phyloP scores from a whole-genome alignment of 768 basidiomycete species.

The Hebeloma cylindrosporum region DNA sequence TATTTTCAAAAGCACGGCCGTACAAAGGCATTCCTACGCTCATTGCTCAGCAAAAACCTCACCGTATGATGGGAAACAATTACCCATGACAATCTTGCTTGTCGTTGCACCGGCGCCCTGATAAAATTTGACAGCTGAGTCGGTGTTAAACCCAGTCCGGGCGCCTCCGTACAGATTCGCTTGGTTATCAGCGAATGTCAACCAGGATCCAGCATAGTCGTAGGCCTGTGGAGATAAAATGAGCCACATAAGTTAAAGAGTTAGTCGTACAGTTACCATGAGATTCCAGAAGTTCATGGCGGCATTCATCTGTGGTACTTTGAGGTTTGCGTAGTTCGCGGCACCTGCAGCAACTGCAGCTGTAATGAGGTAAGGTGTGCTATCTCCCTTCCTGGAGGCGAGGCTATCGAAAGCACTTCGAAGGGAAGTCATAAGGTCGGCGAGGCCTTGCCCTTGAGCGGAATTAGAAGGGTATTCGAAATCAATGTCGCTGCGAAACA shows the following conservation, averaged over 20 bases:
- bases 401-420: conserved; percentile 63
- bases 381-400: conserved; percentile 58
- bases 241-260: not conserved
- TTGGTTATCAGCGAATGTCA: conserved; percentile 51
- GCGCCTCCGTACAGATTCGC: conserved; percentile 70
- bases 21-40: conserved; percentile 71
- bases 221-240: conserved; percentile 47
- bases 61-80: not conserved
- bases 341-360: conserved; percentile 66
- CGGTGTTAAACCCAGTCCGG: conserved; percentile 65
- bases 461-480: conserved; percentile 71
- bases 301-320: conserved; percentile 61
- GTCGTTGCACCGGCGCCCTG: conserved; percentile 58
- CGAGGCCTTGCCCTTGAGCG: conserved; percentile 64
- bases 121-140: conserved; percentile 64
- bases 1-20: conserved; percentile 75
- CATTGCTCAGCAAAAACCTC: not conserved
- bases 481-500: conserved; percentile 57
- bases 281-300: conserved; percentile 79
- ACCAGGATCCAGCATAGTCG: conserved; percentile 80
- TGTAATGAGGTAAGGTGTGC: conserved; percentile 57
- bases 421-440: conserved; percentile 60
- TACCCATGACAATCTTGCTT: conserved; percentile 67
- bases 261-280: conserved; percentile 50
- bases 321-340: conserved; percentile 55